Percentiles rank a stretch among this genome's conserved stretches.
These are phyloP conservation scores for Tolypocladium capitatum DNA, from an alignment of 2,329 filamentous ascomycete species.

Conservation along the genomic window DNA sequence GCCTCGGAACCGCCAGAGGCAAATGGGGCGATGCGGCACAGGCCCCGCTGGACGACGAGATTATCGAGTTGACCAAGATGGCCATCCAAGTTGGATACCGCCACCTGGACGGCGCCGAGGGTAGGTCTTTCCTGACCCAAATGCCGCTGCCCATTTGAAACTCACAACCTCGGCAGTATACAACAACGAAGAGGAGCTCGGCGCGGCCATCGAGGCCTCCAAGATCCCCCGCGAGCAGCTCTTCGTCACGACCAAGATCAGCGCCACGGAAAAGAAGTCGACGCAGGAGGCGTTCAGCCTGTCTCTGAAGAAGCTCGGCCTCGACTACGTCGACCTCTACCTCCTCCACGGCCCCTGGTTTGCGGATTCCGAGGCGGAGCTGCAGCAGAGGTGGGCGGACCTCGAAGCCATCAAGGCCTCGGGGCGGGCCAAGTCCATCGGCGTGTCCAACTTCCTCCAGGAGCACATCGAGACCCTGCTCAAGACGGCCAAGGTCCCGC, in stretches of 20 bases:
- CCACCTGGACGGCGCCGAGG: slow-evolving; percentile 64
- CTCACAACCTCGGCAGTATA: slow-evolving; percentile 30
- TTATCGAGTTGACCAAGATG: slow-evolving; percentile 35
- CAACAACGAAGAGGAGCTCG: slow-evolving; percentile 56
- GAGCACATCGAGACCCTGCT: slow-evolving; percentile 42
- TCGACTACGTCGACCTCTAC: slow-evolving; percentile 63
- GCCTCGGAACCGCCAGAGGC: slow-evolving; percentile 55
- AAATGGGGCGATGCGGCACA: slow-evolving; percentile 24
- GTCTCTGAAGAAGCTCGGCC: slow-evolving; percentile 50
- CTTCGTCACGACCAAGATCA: slow-evolving; percentile 52
- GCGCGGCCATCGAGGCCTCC: slow-evolving; percentile 54
- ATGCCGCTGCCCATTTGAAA: background rate
- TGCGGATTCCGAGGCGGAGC: slow-evolving; percentile 30
- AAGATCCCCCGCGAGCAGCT: slow-evolving; percentile 53
- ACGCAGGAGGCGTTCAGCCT: slow-evolving; percentile 38
- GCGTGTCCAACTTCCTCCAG: slow-evolving; percentile 61
- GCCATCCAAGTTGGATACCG: slow-evolving; percentile 58
- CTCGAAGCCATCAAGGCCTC: slow-evolving; percentile 53
- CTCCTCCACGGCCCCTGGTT: slow-evolving; percentile 47
- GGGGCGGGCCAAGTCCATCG: slow-evolving; percentile 56
- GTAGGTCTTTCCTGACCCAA: slow-evolving; percentile 20
- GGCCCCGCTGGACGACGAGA: slow-evolving; percentile 39
- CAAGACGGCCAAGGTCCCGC: slow-evolving; percentile 44
- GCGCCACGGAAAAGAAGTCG: slow-evolving; percentile 23
- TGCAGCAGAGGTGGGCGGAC: slow-evolving; percentile 48